Evolutionary conservation across 2,329 filamentous ascomycete genomes (phyloP), one percentile per base, ranked within the genome.

Genomic region (Graphilbum ipis-grandicollis): DNA sequence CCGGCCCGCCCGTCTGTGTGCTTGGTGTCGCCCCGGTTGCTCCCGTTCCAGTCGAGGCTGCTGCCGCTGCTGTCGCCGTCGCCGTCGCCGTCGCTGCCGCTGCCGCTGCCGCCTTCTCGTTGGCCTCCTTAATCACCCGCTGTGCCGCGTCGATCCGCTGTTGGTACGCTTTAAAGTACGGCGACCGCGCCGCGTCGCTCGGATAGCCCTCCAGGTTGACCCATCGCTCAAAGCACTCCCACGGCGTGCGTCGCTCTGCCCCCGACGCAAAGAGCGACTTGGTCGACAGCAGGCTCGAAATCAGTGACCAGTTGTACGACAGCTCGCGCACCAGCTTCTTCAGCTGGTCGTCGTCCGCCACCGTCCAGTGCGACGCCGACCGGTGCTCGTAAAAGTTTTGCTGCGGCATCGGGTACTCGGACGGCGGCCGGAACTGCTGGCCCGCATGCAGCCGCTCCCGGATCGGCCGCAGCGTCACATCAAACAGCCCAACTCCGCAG

Each of bases 201-300:
- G 90, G 88, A 28, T 94, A 63, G 1, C 86, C 85, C 57, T 96
- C 90, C 12, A 96, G 62, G 46, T 81, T 77, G 38, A 94, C 80
- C 88, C 88, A 98, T 31, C 90, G 73, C 56, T 98, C 90, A 48
- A 98, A 98, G 52, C 90, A 98, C 58, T 98, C 90, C 90, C 90
- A 98, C 0, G 88, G 85, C 3, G 88, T 96, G 34, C 90, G 73
- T 43, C 90, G 71, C 52, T 96, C 88, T 10, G 84, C 75, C 2
- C 83, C 84, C 17, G 86, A 88, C n/a, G 75, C 69, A 50, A 84
- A 92, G 13, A 75, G 54, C 0, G 84, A 92, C 36, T 73, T 74
- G 14, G 79, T 68, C 2, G 74, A 68, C 37, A 96, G 62, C 41
- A 88, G 77, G 47, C 73, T 81, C 1, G 86, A 82, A 37, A 96